phyloP scores from a whole-genome alignment of 176 grass and related monocot species.

The Metroxylon sagu region DNA sequence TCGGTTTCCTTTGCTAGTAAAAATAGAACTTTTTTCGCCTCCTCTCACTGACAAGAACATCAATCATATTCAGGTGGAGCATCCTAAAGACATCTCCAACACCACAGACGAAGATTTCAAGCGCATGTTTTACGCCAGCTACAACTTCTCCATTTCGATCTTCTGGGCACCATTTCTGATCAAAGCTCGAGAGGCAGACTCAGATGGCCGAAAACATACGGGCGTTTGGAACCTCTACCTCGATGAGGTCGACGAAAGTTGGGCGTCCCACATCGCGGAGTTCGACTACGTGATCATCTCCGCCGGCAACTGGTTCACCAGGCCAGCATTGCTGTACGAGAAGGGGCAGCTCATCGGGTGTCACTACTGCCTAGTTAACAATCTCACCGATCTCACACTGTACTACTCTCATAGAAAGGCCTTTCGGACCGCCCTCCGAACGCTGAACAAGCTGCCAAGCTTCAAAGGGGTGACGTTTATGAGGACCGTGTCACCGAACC shows the following conservation, averaged over 20 bases:
- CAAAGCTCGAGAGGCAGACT: neutral
- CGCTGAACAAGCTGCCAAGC: conserved; percentile 2
- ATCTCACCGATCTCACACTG: conserved; percentile 35
- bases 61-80: conserved; percentile 1
- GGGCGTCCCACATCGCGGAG: neutral
- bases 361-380: conserved; percentile 29
- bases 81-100: conserved; percentile 17
- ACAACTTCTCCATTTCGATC: conserved; percentile 8
- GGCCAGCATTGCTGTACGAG: conserved; percentile 36
- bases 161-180: conserved; percentile 11
- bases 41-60: too few species aligned
- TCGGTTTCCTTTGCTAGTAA: too few species aligned
- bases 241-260: conserved; percentile 1
- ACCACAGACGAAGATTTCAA: conserved; percentile 46
- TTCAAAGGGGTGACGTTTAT: conserved; percentile 28
- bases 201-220: neutral
- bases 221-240: conserved; percentile 6
- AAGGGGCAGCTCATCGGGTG: conserved; percentile 31
- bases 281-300: conserved; percentile 61
- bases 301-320: conserved; percentile 42
- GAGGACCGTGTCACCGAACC: conserved; percentile 49
- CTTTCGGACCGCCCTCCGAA: conserved; percentile 29
- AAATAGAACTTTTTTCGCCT: too few species aligned
- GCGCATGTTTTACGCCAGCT: conserved; percentile 19
- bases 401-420: conserved; percentile 30